These are phyloP conservation scores for Salinomyces thailandicus DNA, from an alignment of 2,329 filamentous ascomycete species.

Conservation along the genomic window DNA sequence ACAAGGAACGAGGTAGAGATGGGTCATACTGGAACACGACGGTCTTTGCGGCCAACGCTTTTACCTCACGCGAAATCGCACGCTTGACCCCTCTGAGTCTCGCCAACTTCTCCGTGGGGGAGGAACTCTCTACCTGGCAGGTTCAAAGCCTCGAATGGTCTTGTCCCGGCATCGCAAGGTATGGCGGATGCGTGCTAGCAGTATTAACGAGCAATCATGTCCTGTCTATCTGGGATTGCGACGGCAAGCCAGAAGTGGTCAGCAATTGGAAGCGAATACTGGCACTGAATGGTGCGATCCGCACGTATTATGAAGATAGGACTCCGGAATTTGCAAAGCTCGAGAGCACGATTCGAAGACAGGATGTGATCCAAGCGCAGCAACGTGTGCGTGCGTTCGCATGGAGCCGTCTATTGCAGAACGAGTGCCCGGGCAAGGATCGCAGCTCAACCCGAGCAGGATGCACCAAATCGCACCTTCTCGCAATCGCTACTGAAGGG, in stretches of 20 bases:
- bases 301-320: too few relatives aligned
- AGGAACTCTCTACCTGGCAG: slow-evolving; percentile 46
- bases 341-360: too few relatives aligned
- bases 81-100: slow-evolving; percentile 37
- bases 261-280: slow-evolving; percentile 42
- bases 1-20: slow-evolving; percentile 18
- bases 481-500: slow-evolving; percentile 29
- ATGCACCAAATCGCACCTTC: slow-evolving; percentile 26
- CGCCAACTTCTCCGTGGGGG: slow-evolving; percentile 44
- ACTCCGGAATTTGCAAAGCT: too few relatives aligned
- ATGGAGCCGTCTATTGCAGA: too few relatives aligned
- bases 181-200: slow-evolving; percentile 44
- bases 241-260: slow-evolving; percentile 31
- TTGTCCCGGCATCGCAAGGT: slow-evolving; percentile 43
- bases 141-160: slow-evolving; percentile 47
- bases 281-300: slow-evolving; percentile 45
- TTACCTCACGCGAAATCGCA: slow-evolving; percentile 40
- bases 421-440: too few relatives aligned
- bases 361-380: too few relatives aligned
- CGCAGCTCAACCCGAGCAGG: slow-evolving; percentile 31
- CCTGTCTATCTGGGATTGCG: slow-evolving; percentile 46
- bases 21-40: slow-evolving; percentile 27
- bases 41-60: slow-evolving; percentile 41
- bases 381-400: too few relatives aligned
- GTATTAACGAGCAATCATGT: slow-evolving; percentile 47